Conservation (phyloP, 306 rosid genomes). For the Citrullus mucosospermus region DNA sequence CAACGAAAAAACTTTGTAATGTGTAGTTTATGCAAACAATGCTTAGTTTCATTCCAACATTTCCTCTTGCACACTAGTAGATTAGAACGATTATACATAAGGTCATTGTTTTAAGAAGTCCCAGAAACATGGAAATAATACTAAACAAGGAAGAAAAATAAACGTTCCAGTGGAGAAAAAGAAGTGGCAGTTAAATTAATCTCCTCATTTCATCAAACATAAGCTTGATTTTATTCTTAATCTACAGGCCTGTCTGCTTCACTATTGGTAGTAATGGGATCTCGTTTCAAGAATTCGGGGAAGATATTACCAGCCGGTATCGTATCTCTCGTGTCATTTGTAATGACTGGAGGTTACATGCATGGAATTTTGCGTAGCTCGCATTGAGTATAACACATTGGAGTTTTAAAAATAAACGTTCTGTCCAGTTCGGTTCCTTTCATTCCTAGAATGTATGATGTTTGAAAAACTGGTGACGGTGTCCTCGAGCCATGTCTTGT, state of each 20-base stretch:
- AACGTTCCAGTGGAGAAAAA: neutral
- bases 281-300: constrained; percentile 86
- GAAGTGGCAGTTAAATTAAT: neutral
- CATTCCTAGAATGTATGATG: neutral
- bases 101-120: neutral
- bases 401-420: too few relatives aligned
- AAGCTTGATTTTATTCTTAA: neutral
- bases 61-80: neutral
- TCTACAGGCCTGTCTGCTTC: constrained; percentile 76
- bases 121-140: neutral
- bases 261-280: constrained; percentile 84
- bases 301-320: constrained; percentile 96
- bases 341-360: constrained; percentile 89
- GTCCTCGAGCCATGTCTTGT: neutral
- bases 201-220: neutral
- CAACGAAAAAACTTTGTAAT: neutral
- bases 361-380: constrained; percentile 80
- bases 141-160: neutral
- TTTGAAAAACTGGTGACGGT: neutral
- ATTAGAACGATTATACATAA: neutral
- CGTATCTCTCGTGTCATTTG: constrained; percentile 72
- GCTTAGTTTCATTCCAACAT: neutral
- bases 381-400: constrained; percentile 26
- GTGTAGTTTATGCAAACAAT: neutral
- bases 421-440: too few relatives aligned